Evolutionary conservation across 495 filamentous ascomycete genomes (phyloP).

Genomic region (Penicillium pulvis): DNA sequence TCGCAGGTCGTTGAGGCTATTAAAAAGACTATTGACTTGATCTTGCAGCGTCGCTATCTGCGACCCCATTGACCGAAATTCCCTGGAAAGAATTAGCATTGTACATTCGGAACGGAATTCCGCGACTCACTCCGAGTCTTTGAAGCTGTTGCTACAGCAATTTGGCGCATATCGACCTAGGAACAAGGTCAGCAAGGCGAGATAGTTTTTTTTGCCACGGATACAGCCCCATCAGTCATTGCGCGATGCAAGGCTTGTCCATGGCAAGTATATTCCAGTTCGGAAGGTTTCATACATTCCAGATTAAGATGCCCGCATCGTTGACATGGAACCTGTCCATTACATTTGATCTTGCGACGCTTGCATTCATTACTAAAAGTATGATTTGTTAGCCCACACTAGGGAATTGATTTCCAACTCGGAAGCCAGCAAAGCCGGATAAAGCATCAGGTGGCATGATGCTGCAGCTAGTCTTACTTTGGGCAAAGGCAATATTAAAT

Average conservation of each 20-base stretch:
- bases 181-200: conserved; percentile 6
- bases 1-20: conserved; percentile 66
- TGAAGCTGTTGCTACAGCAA: conserved; percentile 80
- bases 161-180: conserved; percentile 81
- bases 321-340: conserved; percentile 85
- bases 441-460: conserved; percentile 14
- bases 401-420: not conserved
- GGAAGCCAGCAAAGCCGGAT: not conserved
- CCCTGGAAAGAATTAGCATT: conserved; percentile 43
- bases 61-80: conserved; percentile 76
- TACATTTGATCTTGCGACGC: conserved; percentile 92
- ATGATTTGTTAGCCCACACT: conserved; percentile 17
- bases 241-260: not conserved
- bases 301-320: conserved; percentile 86
- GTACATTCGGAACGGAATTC: not conserved
- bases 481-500: not conserved
- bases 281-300: conserved; percentile 56
- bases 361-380: conserved; percentile 79
- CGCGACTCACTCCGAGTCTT: conserved; percentile 69
- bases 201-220: too few relatives aligned
- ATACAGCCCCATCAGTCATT: not conserved
- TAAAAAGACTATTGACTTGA: conserved; percentile 76
- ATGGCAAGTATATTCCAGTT: not conserved
- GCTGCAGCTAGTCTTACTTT: conserved; percentile 4
- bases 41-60: conserved; percentile 78